Evolutionary conservation across 441 rosid genomes (phyloP).

Genomic region (Adansonia gregorii): DNA sequence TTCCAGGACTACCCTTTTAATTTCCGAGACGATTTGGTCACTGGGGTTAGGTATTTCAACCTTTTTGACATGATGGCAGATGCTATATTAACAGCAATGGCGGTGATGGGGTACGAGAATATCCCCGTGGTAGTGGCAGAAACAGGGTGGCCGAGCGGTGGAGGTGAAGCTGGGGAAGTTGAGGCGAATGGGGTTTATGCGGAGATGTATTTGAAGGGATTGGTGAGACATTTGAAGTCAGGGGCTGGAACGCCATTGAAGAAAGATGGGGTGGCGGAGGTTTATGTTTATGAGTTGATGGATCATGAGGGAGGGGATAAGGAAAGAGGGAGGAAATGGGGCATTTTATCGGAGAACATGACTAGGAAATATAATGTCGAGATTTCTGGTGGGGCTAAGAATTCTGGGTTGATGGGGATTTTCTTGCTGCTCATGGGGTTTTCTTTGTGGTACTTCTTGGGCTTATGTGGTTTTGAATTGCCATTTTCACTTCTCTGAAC

Average conservation of each 20-base stretch:
- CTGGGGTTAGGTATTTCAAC: constrained; percentile 77
- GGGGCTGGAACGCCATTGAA: constrained; percentile 77
- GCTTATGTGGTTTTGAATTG: background rate
- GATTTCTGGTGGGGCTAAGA: constrained; percentile 43
- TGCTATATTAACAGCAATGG: constrained; percentile 64
- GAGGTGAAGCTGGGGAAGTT: constrained; percentile 52
- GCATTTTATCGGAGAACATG: constrained; percentile 66
- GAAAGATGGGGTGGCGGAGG: constrained; percentile 71
- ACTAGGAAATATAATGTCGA: constrained; percentile 63
- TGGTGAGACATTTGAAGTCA: constrained; percentile 57
- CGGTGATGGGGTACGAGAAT: constrained; percentile 73
- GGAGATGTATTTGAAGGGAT: constrained; percentile 66
- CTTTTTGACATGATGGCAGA: constrained; percentile 90
- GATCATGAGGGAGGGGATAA: constrained; percentile 54
- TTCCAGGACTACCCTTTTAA: constrained; percentile 75
- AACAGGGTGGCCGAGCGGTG: constrained; percentile 87
- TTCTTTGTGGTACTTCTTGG: background rate
- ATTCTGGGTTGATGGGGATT: constrained; percentile 19
- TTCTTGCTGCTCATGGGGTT: constrained; percentile 26
- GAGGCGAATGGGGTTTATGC: constrained; percentile 67
- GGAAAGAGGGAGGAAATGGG: constrained; percentile 60
- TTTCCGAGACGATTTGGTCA: constrained; percentile 72
- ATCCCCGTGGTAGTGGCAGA: constrained; percentile 74
- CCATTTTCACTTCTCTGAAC: background rate
- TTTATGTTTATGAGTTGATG: constrained; percentile 67